Base-by-base conservation (phyloP, 352 stramenopile species). In the Pythium biforme region DNA sequence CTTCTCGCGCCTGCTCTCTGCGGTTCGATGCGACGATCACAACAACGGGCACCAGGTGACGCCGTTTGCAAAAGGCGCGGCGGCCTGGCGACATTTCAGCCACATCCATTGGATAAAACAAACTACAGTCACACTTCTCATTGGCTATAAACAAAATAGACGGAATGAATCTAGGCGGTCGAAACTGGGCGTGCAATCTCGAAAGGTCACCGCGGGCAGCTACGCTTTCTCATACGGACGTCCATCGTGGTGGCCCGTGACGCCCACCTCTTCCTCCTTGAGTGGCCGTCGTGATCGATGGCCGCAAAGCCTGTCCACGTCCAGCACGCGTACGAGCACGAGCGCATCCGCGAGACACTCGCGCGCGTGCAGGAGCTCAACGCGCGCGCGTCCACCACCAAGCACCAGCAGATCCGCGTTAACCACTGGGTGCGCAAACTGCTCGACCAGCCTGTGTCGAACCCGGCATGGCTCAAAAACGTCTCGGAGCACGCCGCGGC, bases 401-500 rank as follows among this genome's bases (percentile, higher is more conserved):
- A 83, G n/a, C 78, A 89, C 61, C 69, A 87, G 67, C 75, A 80
- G 23, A 86, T 89, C 56, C 79, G 80, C 43, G 56, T 89, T 52
- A 70, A 46, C 14, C 78, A 85, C 52, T 91, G 79, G 78, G 55
- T 88, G 39, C 64, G 66, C 4, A 87, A 85, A 55, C 73, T 89
- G 23, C 72, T 75, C 8, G 71, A 76, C 27, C 78, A 89, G 63
- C 71, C 79, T 9, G 76, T 75, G 8, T 70, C 73, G 14, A 89
- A 88, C 46, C 48, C 68, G 5, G 68, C 73, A n/a, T 89, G 79
- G 82, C 54, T 75, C 11, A 86, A 84, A 50, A 86, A 78, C 26
- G 79, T 89, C 11, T 46, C 70, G 14, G 73, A 83, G 39, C 73
- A 88, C 54, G 73, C 75, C 1, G 71, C 60, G 14, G 47, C 68